A percentile compares a stretch with the other conserved stretches of the same genome.
These are phyloP conservation scores for Amorphotheca resinae DNA, from an alignment of 495 filamentous ascomycete genomes.

Conservation along the genomic window DNA sequence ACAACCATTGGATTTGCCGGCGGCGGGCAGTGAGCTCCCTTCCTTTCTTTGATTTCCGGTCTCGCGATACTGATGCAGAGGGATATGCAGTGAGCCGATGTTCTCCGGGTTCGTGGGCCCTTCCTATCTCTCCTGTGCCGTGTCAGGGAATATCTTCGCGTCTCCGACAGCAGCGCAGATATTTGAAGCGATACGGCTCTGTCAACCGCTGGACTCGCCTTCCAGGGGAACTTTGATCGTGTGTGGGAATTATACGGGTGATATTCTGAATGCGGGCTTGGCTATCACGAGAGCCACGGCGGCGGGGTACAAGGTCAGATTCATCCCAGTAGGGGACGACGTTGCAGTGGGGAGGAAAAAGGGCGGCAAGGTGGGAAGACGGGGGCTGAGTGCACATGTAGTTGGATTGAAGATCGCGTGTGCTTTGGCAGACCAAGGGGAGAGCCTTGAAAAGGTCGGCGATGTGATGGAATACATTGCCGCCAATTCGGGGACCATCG, in stretches of 20 bases:
- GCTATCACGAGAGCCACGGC: slow-evolving; percentile 48
- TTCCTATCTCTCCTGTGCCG: slow-evolving; percentile 46
- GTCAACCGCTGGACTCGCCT: slow-evolving; percentile 24
- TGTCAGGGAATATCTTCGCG: slow-evolving; percentile 49
- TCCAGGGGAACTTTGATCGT: slow-evolving; percentile 46
- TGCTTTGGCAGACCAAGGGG: slow-evolving; percentile 14
- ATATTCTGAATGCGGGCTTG: slow-evolving; percentile 50
- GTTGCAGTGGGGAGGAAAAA: slow-evolving; percentile 43
- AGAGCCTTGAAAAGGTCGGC: slow-evolving; percentile 7
- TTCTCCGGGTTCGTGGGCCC: slow-evolving; percentile 53
- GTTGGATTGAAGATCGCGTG: slow-evolving; percentile 16
- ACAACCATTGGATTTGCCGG: slow-evolving; percentile 17
- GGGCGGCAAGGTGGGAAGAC: slow-evolving; percentile 41
- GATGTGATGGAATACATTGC: slow-evolving; percentile 18
- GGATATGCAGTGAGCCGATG: slow-evolving; percentile 35
- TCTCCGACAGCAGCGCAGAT: slow-evolving; percentile 50
- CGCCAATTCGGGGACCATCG: slow-evolving; percentile 16
- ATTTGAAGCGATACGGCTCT: slow-evolving; percentile 40
- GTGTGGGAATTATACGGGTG: slow-evolving; percentile 53
- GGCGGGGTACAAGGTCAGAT: slow-evolving; percentile 39
- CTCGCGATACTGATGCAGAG: background rate
- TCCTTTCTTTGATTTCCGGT: background rate
- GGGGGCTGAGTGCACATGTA: slow-evolving; percentile 43
- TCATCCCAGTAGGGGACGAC: slow-evolving; percentile 49
- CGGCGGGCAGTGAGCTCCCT: slow-evolving; percentile 13